Evolutionary conservation across 176 grass and related monocot species (phyloP).

Genomic region (Pharus latifolius): DNA sequence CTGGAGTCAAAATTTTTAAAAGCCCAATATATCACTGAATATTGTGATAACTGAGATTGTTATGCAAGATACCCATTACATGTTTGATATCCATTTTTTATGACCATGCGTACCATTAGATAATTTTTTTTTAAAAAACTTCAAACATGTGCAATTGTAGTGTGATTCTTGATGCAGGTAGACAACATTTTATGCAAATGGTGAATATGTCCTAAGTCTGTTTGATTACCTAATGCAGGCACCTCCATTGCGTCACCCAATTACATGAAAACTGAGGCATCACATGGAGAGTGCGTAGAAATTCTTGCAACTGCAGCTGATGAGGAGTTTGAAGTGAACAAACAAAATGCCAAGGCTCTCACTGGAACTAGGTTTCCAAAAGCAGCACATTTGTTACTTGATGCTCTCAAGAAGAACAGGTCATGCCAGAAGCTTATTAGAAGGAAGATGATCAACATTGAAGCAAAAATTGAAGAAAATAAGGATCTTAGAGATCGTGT

Average conservation of each 20-base stretch:
- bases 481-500: conserved; percentile 70
- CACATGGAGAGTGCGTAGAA: background rate
- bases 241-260: conserved; percentile 6
- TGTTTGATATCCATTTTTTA: background rate
- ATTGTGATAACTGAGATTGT: background rate
- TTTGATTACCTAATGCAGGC: conserved; percentile 6
- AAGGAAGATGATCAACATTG: conserved; percentile 73
- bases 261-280: conserved; percentile 3
- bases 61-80: background rate
- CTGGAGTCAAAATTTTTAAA: no score
- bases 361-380: conserved; percentile 39
- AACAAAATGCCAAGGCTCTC: conserved; percentile 17
- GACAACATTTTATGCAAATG: background rate
- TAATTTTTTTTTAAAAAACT: background rate
- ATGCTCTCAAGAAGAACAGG: conserved; percentile 84
- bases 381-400: conserved; percentile 55
- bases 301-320: background rate
- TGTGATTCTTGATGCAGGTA: background rate
- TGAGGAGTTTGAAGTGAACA: background rate
- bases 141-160: background rate
- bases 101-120: background rate
- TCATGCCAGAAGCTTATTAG: conserved; percentile 85
- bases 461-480: conserved; percentile 85
- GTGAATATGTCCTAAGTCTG: background rate
- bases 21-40: background rate